Evolutionary conservation across 2,329 filamentous ascomycete species (phyloP).

Genomic region (Fusarium siculi): DNA sequence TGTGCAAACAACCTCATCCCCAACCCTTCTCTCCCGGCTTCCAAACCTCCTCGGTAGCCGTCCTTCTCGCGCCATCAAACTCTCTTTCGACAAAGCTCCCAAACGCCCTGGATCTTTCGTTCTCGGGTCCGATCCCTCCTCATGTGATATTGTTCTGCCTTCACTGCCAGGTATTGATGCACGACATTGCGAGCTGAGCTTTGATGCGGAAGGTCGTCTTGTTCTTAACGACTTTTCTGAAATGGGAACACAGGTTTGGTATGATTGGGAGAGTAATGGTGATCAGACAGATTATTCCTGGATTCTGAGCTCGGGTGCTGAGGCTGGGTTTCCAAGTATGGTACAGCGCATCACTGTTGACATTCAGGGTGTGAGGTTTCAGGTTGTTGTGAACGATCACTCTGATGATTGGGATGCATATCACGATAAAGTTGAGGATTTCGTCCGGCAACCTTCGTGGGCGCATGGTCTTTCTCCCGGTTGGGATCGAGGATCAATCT

Average conservation of each 20-base stretch:
- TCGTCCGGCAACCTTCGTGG: slow-evolving; percentile 46
- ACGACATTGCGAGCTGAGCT: slow-evolving; percentile 53
- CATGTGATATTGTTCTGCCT: slow-evolving; percentile 53
- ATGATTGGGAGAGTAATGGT: slow-evolving; percentile 53
- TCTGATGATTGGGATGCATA: slow-evolving; percentile 48
- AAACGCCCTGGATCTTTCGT: slow-evolving; percentile 52
- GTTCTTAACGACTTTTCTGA: slow-evolving; percentile 53
- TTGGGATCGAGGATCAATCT: slow-evolving; percentile 43
- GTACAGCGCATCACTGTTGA: slow-evolving; percentile 52
- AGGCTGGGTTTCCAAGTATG: slow-evolving; percentile 48
- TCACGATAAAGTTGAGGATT: slow-evolving; percentile 48
- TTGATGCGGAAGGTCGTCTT: slow-evolving; percentile 52
- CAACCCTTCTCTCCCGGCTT: slow-evolving; percentile 45
- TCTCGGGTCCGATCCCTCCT: slow-evolving; percentile 51
- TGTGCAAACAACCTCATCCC: slow-evolving; percentile 40
- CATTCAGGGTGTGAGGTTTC: slow-evolving; percentile 54
- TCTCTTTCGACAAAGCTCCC: slow-evolving; percentile 50
- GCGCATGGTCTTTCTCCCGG: slow-evolving; percentile 42
- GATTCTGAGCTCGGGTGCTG: slow-evolving; percentile 48
- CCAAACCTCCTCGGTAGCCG: slow-evolving; percentile 41
- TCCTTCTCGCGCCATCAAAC: slow-evolving; percentile 48
- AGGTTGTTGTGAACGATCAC: slow-evolving; percentile 53
- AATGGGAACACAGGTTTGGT: slow-evolving; percentile 55
- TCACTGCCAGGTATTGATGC: slow-evolving; percentile 47
- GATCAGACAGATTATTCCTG: slow-evolving; percentile 51